phyloP scores from a whole-genome alignment of 768 basidiomycete species.

The Tremella yokohamensis region DNA sequence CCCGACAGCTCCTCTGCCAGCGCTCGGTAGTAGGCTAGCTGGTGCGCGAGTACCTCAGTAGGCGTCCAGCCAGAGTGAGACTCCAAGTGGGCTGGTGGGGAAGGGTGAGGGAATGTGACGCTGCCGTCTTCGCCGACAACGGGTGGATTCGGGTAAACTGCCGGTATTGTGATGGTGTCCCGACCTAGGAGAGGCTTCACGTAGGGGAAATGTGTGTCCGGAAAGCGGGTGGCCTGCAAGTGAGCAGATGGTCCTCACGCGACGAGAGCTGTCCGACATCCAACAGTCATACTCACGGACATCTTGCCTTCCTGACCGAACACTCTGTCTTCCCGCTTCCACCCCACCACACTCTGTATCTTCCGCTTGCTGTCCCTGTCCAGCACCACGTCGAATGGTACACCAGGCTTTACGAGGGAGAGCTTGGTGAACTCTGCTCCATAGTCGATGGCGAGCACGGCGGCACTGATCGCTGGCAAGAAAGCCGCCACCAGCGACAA shows the following conservation, averaged over 20 bases:
- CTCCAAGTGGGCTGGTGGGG: conserved; percentile 34
- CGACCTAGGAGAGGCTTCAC: conserved; percentile 77
- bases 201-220: conserved; percentile 76
- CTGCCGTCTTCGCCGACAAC: conserved; percentile 29
- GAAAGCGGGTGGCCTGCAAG: conserved; percentile 81
- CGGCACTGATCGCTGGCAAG: conserved; percentile 39
- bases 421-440: conserved; percentile 97
- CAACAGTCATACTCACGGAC: conserved; percentile 60
- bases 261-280: not conserved
- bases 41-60: conserved; percentile 92
- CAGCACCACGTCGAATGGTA: conserved; percentile 91
- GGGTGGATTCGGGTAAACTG: conserved; percentile 45
- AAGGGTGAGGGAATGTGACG: conserved; percentile 44
- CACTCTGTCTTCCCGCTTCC: conserved; percentile 80
- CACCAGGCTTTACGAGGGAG: conserved; percentile 86
- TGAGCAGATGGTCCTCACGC: conserved; percentile 5
- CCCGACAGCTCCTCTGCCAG: conserved; percentile 69
- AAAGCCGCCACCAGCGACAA: not conserved
- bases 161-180: conserved; percentile 19
- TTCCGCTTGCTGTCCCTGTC: conserved; percentile 98
- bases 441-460: conserved; percentile 95
- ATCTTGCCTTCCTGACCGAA: conserved; percentile 87
- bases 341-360: conserved; percentile 81
- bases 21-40: conserved; percentile 81
- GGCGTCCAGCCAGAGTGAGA: conserved; percentile 61